phyloP scores from a whole-genome alignment of 2,329 filamentous ascomycete species.

The Sarocladium strictum region DNA sequence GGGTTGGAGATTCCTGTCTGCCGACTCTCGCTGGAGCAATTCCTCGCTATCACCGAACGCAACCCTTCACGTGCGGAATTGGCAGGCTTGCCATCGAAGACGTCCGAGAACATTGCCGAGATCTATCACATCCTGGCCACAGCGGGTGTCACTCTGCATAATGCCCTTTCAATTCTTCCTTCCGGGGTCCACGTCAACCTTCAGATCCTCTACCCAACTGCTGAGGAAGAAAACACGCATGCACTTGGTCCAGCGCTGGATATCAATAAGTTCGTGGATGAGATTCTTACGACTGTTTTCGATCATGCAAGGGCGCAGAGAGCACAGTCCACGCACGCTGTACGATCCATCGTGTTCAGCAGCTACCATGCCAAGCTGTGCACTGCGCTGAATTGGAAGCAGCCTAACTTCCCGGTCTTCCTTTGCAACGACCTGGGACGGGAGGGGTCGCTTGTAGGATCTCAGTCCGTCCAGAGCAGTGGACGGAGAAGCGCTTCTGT shows the following conservation, averaged over 20 bases:
- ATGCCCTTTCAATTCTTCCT: constrained; percentile 71
- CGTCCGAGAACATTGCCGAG: constrained; percentile 50
- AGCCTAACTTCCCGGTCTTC: constrained; percentile 95
- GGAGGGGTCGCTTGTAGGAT: constrained; percentile 37
- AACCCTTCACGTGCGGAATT: constrained; percentile 38
- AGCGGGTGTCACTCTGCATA: constrained; percentile 72
- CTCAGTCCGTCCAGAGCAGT: constrained; percentile 41
- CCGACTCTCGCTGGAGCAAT: constrained; percentile 69
- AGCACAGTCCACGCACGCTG: constrained; percentile 59
- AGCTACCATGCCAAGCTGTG: constrained; percentile 88
- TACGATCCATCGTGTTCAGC: constrained; percentile 87
- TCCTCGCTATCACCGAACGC: constrained; percentile 46
- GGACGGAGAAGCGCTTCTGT: constrained; percentile 76
- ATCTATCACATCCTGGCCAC: constrained; percentile 67
- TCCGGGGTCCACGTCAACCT: constrained; percentile 81
- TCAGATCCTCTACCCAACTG: constrained; percentile 82
- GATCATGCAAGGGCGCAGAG: constrained; percentile 72
- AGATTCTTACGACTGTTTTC: constrained; percentile 79
- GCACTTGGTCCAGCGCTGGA: constrained; percentile 71
- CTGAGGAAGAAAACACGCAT: constrained; percentile 63
- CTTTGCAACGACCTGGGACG: constrained; percentile 87
- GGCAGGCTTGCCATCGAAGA: constrained; percentile 36
- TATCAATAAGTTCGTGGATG: constrained; percentile 81
- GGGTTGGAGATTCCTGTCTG: constrained; percentile 78
- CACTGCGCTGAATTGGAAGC: constrained; percentile 97